Percentiles rank a stretch among this genome's conserved stretches.
phyloP scores from a whole-genome alignment of 75 land plant genomes.

The Pinus albicaulis region DNA sequence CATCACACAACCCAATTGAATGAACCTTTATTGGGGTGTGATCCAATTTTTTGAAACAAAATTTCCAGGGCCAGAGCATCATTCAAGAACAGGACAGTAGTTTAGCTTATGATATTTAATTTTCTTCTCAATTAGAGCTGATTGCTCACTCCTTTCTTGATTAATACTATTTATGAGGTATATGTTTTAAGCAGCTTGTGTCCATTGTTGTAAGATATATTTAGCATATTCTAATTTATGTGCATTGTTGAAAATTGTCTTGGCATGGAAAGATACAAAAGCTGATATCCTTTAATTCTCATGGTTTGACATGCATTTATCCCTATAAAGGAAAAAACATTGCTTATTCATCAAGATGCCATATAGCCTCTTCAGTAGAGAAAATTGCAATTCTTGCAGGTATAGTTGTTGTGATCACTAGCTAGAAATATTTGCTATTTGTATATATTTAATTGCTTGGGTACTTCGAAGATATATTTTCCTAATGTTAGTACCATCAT shows the following conservation, averaged over 20 bases:
- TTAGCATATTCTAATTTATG: not conserved
- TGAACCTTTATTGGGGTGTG: constrained; percentile 6
- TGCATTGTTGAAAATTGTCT: constrained; percentile 1
- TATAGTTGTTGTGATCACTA: not conserved
- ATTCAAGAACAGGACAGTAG: constrained; percentile 4
- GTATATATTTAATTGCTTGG: not conserved
- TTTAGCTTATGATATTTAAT: not conserved
- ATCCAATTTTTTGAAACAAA: not conserved
- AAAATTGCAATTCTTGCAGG: not conserved
- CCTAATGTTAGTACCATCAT: too few relatives aligned
- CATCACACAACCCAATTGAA: constrained; percentile 3
- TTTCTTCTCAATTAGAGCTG: not conserved
- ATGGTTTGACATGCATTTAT: not conserved
- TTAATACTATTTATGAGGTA: not conserved
- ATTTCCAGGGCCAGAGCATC: not conserved
- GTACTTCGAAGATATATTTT: too few relatives aligned
- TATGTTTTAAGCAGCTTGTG: not conserved
- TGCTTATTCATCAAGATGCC: not conserved
- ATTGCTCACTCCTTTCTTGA: not conserved
- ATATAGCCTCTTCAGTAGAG: not conserved
- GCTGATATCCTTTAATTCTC: constrained; percentile 1
- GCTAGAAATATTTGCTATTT: not conserved
- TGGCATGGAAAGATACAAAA: not conserved
- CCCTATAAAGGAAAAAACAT: too few relatives aligned
- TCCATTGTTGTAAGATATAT: not conserved